Conservation (phyloP, 2,329 filamentous ascomycete genomes). For the Bisporella sp. region DNA sequence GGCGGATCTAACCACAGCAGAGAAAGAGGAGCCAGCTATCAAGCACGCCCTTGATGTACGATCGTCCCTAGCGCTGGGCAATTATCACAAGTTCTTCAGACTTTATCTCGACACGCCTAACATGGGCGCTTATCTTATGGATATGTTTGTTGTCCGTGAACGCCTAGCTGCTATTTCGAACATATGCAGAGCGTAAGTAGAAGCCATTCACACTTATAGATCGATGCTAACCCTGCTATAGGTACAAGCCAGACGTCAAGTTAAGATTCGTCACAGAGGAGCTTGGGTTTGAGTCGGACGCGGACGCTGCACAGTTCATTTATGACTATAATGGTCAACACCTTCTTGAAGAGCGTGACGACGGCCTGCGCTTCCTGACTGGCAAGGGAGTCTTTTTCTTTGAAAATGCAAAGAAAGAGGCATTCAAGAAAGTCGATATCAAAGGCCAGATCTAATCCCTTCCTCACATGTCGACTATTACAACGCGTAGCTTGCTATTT, state of each 20-base stretch:
- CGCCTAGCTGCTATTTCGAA: constrained; percentile 82
- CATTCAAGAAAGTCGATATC: constrained; percentile 87
- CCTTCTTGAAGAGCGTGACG: constrained; percentile 69
- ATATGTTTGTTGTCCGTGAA: constrained; percentile 96
- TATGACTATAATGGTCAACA: constrained; percentile 70
- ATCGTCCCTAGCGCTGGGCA: constrained; percentile 84
- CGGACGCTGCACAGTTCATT: constrained; percentile 86
- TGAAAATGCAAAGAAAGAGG: constrained; percentile 62
- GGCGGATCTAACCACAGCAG: constrained; percentile 97
- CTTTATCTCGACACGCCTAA: constrained; percentile 90
- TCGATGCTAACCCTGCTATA: constrained; percentile 45
- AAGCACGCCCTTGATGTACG: constrained; percentile 89
- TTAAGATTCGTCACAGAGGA: constrained; percentile 92
- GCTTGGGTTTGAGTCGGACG: constrained; percentile 89
- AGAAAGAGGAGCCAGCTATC: constrained; percentile 78
- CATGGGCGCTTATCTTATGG: constrained; percentile 97
- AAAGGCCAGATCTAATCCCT: constrained; percentile 77
- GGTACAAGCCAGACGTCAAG: constrained; percentile 86
- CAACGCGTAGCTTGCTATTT: constrained; percentile 7
- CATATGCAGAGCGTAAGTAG: constrained; percentile 91
- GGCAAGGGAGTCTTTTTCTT: constrained; percentile 62
- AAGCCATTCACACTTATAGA: neutral
- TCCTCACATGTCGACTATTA: constrained; percentile 6
- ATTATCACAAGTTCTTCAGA: constrained; percentile 97
- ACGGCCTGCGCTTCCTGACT: constrained; percentile 66